A percentile compares a stretch with the other conserved stretches of the same genome.
These are phyloP conservation scores for Ajuga reptans DNA, from an alignment of 305 asterid species.

Conservation along the genomic window DNA sequence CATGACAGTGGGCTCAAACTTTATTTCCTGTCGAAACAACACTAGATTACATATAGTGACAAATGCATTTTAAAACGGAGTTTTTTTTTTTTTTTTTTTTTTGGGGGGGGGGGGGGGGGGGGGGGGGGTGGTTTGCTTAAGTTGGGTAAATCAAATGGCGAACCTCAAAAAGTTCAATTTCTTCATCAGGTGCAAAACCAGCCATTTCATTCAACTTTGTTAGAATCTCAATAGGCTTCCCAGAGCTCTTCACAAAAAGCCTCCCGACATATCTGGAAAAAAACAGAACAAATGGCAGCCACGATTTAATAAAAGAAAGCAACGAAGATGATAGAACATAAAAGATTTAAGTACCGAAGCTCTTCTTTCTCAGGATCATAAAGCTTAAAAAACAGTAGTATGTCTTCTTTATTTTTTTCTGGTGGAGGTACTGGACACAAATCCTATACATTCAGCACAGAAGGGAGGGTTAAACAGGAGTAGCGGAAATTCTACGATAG, in stretches of 20 bases:
- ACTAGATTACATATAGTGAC: not conserved
- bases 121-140: not conserved
- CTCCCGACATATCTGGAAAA: conserved; percentile 76
- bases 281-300: not conserved
- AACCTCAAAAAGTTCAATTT: conserved; percentile 92
- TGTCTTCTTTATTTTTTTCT: conserved; percentile 44
- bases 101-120: not conserved
- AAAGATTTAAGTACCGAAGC: conserved; percentile 34
- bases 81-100: not conserved
- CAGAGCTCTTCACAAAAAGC: conserved; percentile 62
- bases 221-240: conserved; percentile 67
- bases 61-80: not conserved
- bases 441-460: conserved; percentile 36
- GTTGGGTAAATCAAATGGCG: not conserved
- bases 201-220: conserved; percentile 73
- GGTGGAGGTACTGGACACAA: conserved; percentile 41
- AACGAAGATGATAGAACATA: not conserved
- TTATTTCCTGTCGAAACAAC: conserved; percentile 44
- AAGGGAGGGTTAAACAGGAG: not conserved
- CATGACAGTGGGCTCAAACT: conserved; percentile 91
- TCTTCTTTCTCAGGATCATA: conserved; percentile 59
- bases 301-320: not conserved
- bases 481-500: not conserved
- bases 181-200: conserved; percentile 83
- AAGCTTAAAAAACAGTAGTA: conserved; percentile 56